phyloP scores from a whole-genome alignment of 2,329 filamentous ascomycete genomes.

The Phyllosticta citriasiana region DNA sequence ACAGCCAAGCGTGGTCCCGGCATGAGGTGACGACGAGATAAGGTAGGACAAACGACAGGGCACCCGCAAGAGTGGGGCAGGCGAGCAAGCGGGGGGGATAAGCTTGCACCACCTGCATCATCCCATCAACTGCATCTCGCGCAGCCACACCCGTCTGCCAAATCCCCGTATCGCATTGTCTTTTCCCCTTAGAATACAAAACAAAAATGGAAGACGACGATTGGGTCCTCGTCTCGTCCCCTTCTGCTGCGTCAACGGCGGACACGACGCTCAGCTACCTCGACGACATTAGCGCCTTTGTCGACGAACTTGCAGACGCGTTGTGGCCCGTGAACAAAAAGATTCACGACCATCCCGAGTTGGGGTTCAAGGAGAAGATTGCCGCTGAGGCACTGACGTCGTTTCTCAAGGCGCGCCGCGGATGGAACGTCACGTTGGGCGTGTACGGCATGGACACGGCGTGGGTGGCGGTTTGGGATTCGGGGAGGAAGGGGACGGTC shows the following conservation, averaged over 20 bases:
- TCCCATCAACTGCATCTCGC: not conserved
- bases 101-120: not conserved
- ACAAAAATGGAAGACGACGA: not conserved
- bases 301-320: constrained; percentile 9
- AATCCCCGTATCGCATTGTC: not conserved
- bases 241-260: not conserved
- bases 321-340: constrained; percentile 15
- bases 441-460: constrained; percentile 45
- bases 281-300: constrained; percentile 26
- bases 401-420: constrained; percentile 34
- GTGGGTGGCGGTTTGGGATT: constrained; percentile 43
- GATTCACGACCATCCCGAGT: constrained; percentile 36
- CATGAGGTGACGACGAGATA: not conserved
- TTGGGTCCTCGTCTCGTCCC: constrained; percentile 1
- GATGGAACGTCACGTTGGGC: constrained; percentile 43
- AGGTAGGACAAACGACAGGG: not conserved
- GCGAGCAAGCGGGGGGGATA: not conserved
- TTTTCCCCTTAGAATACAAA: too few species aligned
- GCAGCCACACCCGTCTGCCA: not conserved
- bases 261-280: constrained; percentile 6
- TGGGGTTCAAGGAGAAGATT: constrained; percentile 39
- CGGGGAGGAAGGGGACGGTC: constrained; percentile 35
- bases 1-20: not conserved
- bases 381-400: constrained; percentile 42
- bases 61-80: not conserved